A percentile compares a stretch with the other conserved stretches of the same genome.
phyloP scores from a whole-genome alignment of 805 yeast species.

The Osmozyma mogii region DNA sequence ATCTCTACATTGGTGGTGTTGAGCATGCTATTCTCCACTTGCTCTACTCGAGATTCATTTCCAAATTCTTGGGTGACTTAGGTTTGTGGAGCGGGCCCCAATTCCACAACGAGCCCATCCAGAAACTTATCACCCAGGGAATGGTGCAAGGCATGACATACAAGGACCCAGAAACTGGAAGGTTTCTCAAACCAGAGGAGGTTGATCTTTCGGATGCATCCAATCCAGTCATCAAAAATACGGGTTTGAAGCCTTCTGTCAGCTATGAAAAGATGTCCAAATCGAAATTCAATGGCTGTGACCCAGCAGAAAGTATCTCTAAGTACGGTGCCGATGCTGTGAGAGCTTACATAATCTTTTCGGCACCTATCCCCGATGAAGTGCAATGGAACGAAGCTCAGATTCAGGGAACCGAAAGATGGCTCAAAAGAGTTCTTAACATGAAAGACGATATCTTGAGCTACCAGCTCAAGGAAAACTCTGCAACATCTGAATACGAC shows the following conservation, averaged over 20 bases:
- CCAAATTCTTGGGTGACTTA: slow-evolving; percentile 64
- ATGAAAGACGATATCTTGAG: slow-evolving; percentile 13
- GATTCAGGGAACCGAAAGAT: slow-evolving; percentile 80
- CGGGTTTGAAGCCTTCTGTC: slow-evolving; percentile 46
- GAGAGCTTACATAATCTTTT: slow-evolving; percentile 87
- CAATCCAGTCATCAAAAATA: slow-evolving; percentile 38
- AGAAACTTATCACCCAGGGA: slow-evolving; percentile 80
- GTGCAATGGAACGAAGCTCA: slow-evolving; percentile 86
- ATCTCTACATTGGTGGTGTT: slow-evolving; percentile 87
- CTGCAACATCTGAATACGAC: slow-evolving; percentile 18
- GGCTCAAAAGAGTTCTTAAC: slow-evolving; percentile 58
- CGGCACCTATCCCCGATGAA: slow-evolving; percentile 78
- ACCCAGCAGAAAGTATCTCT: slow-evolving; percentile 68
- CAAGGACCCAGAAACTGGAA: slow-evolving; percentile 61
- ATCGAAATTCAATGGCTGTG: slow-evolving; percentile 91
- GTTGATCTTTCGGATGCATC: slow-evolving; percentile 35
- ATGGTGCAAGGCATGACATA: slow-evolving; percentile 95
- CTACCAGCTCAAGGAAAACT: slow-evolving; percentile 9
- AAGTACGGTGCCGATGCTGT: slow-evolving; percentile 90
- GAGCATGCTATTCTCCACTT: slow-evolving; percentile 95
- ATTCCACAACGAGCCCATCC: slow-evolving; percentile 71
- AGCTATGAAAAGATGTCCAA: slow-evolving; percentile 93
- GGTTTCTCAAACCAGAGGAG: slow-evolving; percentile 76
- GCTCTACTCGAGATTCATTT: slow-evolving; percentile 75
- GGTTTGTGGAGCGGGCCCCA: slow-evolving; percentile 62